Conservation (phyloP, 2,329 filamentous ascomycete genomes). For the Fusarium sp. region DNA sequence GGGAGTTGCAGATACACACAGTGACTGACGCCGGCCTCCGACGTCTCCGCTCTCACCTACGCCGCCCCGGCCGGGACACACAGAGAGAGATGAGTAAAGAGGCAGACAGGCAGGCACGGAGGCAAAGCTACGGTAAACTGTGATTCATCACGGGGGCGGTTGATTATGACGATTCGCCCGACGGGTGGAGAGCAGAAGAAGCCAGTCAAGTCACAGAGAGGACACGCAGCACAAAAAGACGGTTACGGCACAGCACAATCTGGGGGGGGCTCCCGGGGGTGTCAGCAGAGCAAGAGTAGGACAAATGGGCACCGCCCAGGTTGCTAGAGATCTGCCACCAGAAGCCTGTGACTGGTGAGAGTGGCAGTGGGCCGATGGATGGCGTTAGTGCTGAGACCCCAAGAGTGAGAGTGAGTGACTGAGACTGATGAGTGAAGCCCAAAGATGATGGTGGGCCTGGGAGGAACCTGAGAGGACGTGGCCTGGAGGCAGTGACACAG, state of each 20-base stretch:
- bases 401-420: background rate
- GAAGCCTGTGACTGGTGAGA: slow-evolving; percentile 42
- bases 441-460: slow-evolving; percentile 41
- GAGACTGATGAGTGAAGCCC: slow-evolving; percentile 18
- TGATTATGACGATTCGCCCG: slow-evolving; percentile 47
- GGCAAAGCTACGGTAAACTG: slow-evolving; percentile 44
- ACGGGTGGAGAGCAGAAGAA: slow-evolving; percentile 33
- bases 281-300: slow-evolving; percentile 49
- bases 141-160: slow-evolving; percentile 46
- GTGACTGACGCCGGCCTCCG: slow-evolving; percentile 33
- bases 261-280: slow-evolving; percentile 26
- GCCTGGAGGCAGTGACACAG: slow-evolving; percentile 49
- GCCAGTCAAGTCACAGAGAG: slow-evolving; percentile 36
- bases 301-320: slow-evolving; percentile 38
- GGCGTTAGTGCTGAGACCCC: slow-evolving; percentile 51
- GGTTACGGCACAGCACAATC: slow-evolving; percentile 38
- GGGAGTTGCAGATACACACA: slow-evolving; percentile 4
- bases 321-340: slow-evolving; percentile 39
- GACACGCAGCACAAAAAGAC: slow-evolving; percentile 42
- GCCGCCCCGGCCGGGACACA: slow-evolving; percentile 39
- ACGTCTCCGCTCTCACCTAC: slow-evolving; percentile 19
- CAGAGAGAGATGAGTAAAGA: background rate
- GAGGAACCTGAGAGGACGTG: slow-evolving; percentile 37
- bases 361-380: slow-evolving; percentile 49
- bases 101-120: slow-evolving; percentile 23